These are phyloP conservation scores for Colletotrichum cereale DNA, from an alignment of 2,329 filamentous ascomycete genomes.

Conservation along the genomic window DNA sequence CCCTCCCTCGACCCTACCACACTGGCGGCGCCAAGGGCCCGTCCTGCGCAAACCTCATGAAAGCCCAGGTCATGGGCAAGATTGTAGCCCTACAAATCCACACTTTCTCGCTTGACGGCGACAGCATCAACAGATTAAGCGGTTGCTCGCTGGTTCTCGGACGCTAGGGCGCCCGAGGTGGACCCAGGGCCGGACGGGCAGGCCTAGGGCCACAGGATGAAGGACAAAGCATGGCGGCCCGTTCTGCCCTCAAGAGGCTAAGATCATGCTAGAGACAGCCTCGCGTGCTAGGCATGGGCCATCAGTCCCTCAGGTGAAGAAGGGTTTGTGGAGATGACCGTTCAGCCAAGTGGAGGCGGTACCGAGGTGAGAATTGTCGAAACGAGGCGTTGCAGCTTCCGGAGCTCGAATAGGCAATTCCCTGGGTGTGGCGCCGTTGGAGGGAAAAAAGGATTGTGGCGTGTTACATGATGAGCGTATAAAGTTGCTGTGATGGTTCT, in stretches of 20 bases:
- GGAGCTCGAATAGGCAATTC: neutral
- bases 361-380: neutral
- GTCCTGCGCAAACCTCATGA: neutral
- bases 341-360: constrained; percentile 17
- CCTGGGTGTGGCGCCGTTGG: constrained; percentile 1
- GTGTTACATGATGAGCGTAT: neutral
- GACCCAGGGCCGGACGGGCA: neutral
- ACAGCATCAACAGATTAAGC: neutral
- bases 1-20: neutral
- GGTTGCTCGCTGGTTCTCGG: constrained; percentile 1
- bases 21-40: neutral
- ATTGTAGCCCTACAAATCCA: neutral
- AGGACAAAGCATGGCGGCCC: constrained; percentile 26
- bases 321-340: constrained; percentile 14
- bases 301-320: constrained; percentile 17
- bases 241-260: constrained; percentile 5
- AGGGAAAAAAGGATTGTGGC: neutral
- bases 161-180: neutral
- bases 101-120: neutral
- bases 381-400: constrained; percentile 4
- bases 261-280: constrained; percentile 20
- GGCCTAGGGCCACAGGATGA: neutral
- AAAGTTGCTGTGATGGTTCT: neutral
- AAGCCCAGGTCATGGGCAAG: neutral
- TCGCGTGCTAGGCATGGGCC: neutral